Base-by-base conservation (phyloP, 257 asterid genomes). In the Lithospermum erythrorhizon region DNA sequence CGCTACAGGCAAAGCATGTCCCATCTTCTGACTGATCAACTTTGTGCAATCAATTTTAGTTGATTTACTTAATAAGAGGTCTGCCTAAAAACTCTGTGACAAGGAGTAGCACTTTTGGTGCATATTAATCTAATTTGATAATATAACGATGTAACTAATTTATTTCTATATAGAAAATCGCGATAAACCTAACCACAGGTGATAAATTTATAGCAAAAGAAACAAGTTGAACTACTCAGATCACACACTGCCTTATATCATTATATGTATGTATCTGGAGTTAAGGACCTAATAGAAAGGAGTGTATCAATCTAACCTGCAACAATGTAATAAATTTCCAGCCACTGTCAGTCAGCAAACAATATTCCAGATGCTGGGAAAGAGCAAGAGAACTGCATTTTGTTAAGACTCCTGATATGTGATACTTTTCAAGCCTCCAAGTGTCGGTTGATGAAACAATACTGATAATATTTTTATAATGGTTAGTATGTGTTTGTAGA, bases 271-370 rank as follows among this genome's bases (percentile, higher is more conserved):
- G 23, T 53, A 21, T 59, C 62, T 49, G 16, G 53, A 51, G 58
- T n/a, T 59, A 69, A 30, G 16, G 53, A 51, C 67, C 58, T 35
- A 25, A 25, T 32, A 11, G 25, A 61, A 54, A 17, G 32, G 64
- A 6, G 49, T 48, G 68, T 56, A 27, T 49, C 32, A 53, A 35
- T 61, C 81, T 35, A 64, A 87, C 95, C 95, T 85, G 96, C 62
- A 78, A 72, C n/a, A 88, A 60, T 15, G 85, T 85, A 23, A 83
- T 62, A 58, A 88, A 78, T 62, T 88, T 88, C 61, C 88, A 72
- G 62, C 93, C 95, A 61, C 96, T 88, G 76, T 70, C 74, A 9
- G 93, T 68, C 41, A 88, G 94, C 63, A 78, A 73, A 64, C 82
- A 75, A 61, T 78, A 81, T 16, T 83, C 88, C 0, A 79, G 82